Evolutionary conservation across 2,329 filamentous ascomycete species (phyloP).

Genomic region (Tolypocladium sp.): DNA sequence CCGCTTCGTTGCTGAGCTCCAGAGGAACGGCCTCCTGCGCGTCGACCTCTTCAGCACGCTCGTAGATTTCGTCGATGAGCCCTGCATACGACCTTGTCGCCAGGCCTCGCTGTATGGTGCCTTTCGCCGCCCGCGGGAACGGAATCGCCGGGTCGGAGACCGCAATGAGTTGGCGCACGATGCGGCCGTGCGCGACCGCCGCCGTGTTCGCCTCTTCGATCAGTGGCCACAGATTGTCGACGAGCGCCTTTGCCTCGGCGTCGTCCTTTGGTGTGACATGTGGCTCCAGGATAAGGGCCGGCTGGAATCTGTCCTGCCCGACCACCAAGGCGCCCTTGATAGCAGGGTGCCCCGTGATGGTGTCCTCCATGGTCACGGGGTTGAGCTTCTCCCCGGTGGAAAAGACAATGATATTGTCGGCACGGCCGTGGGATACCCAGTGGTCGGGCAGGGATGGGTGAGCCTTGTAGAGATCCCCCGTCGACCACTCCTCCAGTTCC

Average conservation of each 20-base stretch:
- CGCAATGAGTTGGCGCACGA: slow-evolving; percentile 28
- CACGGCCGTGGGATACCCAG: slow-evolving; percentile 26
- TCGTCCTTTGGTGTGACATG: slow-evolving; percentile 13
- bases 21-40: slow-evolving; percentile 1
- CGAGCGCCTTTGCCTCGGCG: slow-evolving; percentile 14
- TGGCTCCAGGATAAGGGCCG: slow-evolving; percentile 39
- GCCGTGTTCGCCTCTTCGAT: slow-evolving; percentile 32
- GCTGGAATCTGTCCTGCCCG: slow-evolving; percentile 34
- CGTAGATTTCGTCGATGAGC: slow-evolving; percentile 33
- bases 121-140: slow-evolving; percentile 34
- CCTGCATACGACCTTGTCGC: slow-evolving; percentile 30
- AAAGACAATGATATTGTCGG: slow-evolving; percentile 32
- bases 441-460: slow-evolving; percentile 21
- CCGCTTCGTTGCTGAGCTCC: slow-evolving; percentile 11
- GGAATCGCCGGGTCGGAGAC: slow-evolving; percentile 30
- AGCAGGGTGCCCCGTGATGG: slow-evolving; percentile 16
- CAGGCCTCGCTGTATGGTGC: slow-evolving; percentile 30
- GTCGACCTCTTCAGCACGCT: slow-evolving; percentile 8
- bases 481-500: slow-evolving; percentile 28
- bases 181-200: slow-evolving; percentile 35
- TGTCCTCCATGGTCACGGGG: slow-evolving; percentile 24
- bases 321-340: slow-evolving; percentile 26
- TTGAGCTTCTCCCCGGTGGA: slow-evolving; percentile 33
- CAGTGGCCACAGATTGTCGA: slow-evolving; percentile 33
- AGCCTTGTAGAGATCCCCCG: slow-evolving; percentile 32